phyloP scores from a whole-genome alignment of 176 grass and related monocot genomes.

The Phoenix roebelenii region DNA sequence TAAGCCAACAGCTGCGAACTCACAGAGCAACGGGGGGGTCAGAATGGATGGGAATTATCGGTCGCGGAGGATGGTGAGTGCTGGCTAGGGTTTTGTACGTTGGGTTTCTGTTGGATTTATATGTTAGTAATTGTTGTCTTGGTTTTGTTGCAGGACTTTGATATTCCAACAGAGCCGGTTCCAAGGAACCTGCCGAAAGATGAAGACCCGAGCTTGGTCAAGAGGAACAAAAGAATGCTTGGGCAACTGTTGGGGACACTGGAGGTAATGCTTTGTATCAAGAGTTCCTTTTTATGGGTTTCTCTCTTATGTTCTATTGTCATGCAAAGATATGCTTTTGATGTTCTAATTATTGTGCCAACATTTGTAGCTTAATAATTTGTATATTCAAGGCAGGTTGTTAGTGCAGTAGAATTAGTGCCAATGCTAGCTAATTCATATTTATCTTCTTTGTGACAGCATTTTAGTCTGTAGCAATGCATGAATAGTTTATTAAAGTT shows the following conservation, averaged over 20 bases:
- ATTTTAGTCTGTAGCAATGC: no score
- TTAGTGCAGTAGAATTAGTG: no score
- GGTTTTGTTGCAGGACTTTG: conserved; percentile 47
- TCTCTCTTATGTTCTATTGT: background rate
- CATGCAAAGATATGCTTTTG: no score
- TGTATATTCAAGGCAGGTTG: no score
- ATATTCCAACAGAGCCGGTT: conserved; percentile 71
- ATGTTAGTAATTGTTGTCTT: conserved; percentile 9
- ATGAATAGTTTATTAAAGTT: no score
- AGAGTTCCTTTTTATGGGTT: no score
- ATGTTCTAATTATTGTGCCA: no score
- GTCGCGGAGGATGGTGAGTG: conserved; percentile 46
- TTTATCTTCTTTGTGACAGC: no score
- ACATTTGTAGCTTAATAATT: no score
- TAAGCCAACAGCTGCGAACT: conserved; percentile 11
- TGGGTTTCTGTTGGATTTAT: background rate
- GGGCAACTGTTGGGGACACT: conserved; percentile 90
- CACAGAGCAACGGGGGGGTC: conserved; percentile 35
- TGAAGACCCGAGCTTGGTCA: conserved; percentile 65
- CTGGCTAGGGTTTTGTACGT: background rate
- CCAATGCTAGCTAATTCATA: no score
- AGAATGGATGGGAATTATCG: conserved; percentile 50
- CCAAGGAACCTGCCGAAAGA: conserved; percentile 70
- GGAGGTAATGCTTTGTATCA: conserved; percentile 37
- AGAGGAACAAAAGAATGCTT: conserved; percentile 90